These are phyloP conservation scores for Volutella citrinella DNA, from an alignment of 2,329 filamentous ascomycete species.

Conservation along the genomic window DNA sequence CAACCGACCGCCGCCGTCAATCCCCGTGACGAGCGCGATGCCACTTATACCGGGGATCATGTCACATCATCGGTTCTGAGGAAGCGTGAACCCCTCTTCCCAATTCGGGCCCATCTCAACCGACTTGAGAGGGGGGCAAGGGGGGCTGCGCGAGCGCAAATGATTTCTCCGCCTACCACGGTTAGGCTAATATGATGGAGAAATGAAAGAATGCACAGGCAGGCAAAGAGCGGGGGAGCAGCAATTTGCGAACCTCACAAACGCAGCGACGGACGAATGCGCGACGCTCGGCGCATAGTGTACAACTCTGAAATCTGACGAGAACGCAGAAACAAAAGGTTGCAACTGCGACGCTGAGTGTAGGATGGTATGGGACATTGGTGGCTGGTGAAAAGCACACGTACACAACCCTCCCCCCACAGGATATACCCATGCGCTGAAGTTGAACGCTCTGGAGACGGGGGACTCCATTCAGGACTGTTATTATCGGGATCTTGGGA, in stretches of 20 bases:
- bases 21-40: constrained; percentile 28
- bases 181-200: constrained; percentile 8
- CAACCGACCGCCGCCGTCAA: constrained; percentile 23
- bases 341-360: constrained; percentile 22
- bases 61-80: constrained; percentile 22
- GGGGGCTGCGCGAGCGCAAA: constrained; percentile 5
- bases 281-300: constrained; percentile 24
- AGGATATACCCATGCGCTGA: constrained; percentile 28
- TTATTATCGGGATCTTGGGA: constrained; percentile 16
- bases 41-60: constrained; percentile 23
- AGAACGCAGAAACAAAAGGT: constrained; percentile 11
- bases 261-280: constrained; percentile 18
- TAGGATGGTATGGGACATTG: constrained; percentile 25
- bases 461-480: constrained; percentile 25
- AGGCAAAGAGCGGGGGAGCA: constrained; percentile 8
- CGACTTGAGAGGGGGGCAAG: constrained; percentile 10
- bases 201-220: constrained; percentile 13
- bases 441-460: constrained; percentile 26
- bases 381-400: constrained; percentile 23
- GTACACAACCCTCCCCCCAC: constrained; percentile 25
- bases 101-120: too few relatives aligned
- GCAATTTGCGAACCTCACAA: constrained; percentile 17
- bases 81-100: constrained; percentile 12
- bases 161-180: too few relatives aligned
- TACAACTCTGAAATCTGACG: constrained; percentile 19